phyloP scores from a whole-genome alignment of 352 stramenopile species.

The Elongisporangium undulatum region DNA sequence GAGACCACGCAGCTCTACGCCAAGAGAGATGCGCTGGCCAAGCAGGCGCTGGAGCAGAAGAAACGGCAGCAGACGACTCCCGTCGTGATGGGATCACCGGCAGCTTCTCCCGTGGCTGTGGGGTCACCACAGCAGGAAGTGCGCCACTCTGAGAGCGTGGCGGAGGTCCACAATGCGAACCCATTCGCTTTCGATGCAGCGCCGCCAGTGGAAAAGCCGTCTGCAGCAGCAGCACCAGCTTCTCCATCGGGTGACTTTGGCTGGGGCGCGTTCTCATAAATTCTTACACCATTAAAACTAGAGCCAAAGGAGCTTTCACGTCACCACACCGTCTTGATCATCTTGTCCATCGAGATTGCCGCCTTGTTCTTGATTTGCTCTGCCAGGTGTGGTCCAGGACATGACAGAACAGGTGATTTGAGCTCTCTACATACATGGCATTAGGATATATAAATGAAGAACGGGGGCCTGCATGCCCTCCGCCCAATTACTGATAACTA shows the following conservation, averaged over 20 bases:
- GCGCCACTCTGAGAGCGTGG: background rate
- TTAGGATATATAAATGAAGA: too few species aligned
- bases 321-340: too few species aligned
- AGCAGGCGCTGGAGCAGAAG: slow-evolving; percentile 13
- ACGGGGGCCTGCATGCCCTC: too few species aligned
- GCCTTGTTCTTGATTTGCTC: too few species aligned
- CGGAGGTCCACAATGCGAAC: slow-evolving; percentile 1
- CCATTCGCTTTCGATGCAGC: background rate
- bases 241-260: slow-evolving; percentile 12
- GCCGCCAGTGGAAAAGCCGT: background rate
- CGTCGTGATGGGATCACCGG: slow-evolving; percentile 3
- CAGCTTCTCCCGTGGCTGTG: background rate
- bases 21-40: slow-evolving; percentile 15
- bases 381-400: too few species aligned
- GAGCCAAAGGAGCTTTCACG: too few species aligned
- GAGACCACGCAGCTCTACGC: slow-evolving; percentile 25
- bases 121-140: background rate
- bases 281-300: background rate
- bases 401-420: too few species aligned
- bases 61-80: background rate
- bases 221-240: background rate
- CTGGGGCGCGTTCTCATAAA: slow-evolving; percentile 20
- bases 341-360: too few species aligned
- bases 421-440: too few species aligned
- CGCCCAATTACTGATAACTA: too few species aligned